Evolutionary conservation across 2,329 filamentous ascomycete species (phyloP), one percentile per base, ranked within the genome.

Genomic region (Ophiostoma quercus): DNA sequence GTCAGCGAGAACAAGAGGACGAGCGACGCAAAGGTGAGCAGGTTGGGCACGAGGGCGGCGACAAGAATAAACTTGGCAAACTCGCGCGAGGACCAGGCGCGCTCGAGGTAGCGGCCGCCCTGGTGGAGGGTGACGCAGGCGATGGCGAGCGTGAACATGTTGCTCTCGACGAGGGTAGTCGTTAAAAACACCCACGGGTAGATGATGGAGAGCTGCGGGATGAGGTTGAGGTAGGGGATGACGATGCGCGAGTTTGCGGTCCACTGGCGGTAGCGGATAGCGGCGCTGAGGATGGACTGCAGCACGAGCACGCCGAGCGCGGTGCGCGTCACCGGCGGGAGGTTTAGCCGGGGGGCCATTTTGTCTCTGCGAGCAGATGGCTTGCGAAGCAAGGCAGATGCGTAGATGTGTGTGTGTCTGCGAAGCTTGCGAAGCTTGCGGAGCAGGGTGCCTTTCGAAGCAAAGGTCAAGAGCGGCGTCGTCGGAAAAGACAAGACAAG

Each of bases 161-260:
- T 98, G 79, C 92, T 91, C 82, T 99, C 95, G 67, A 97, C 92
- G 70, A 97, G 85, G 0, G 93, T 92, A 1, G 93, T 90, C 2
- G 92, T 91, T 70, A 96, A 76, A 73, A 97, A 90, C 0, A 93
- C 96, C 95, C 95, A 99, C 0, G 95, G 95, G 77, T 96, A 97
- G 76, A 92, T 85, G 71, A 96, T 82, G 71, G 93, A 94, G 70
- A 89, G 83, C 75, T 92, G 89, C 7, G 95, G 95, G 62, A 98
- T 88, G 72, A 98, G 86, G 69, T 91, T 91, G 71, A 99, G 85
- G 82, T 94, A 98, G 71, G 94, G 92, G 71, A 95, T 88, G 74
- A 92, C 87, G 74, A 90, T 88, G 77, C 84, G 83, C 75, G 82
- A 85, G 79, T 86, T 82, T 76, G 82, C 84, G 67, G 81, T 85